Conservation (phyloP, 2,329 filamentous ascomycete species). For the Pseudodiploospora longispora region DNA sequence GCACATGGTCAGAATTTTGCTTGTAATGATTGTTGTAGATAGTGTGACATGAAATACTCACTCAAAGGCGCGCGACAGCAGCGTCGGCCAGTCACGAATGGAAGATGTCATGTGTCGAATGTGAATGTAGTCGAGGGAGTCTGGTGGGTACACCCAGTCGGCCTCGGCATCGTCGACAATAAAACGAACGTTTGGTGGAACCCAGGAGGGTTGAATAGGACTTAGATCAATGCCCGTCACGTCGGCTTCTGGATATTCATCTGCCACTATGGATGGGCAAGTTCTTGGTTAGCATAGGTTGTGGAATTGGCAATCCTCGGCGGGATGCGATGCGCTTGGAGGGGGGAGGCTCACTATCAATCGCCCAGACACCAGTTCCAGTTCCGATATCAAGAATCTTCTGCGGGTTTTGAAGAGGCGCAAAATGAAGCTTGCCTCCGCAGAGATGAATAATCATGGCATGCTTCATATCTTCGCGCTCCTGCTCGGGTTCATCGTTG, state of each 20-base stretch:
- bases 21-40: too few species aligned
- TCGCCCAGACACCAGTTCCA: constrained; percentile 33
- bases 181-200: constrained; percentile 28
- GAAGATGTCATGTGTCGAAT: constrained; percentile 21
- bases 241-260: constrained; percentile 29
- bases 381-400: constrained; percentile 34
- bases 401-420: constrained; percentile 30
- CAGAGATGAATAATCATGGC: constrained; percentile 27
- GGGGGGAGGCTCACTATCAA: constrained; percentile 24
- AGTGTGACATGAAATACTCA: neutral
- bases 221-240: constrained; percentile 32
- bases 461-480: constrained; percentile 35
- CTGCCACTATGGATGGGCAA: constrained; percentile 19
- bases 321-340: neutral
- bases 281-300: neutral
- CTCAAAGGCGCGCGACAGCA: constrained; percentile 3
- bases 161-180: constrained; percentile 27
- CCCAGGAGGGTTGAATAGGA: constrained; percentile 26
- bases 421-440: constrained; percentile 30
- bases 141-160: constrained; percentile 34
- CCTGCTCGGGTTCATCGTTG: constrained; percentile 37
- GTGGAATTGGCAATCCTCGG: constrained; percentile 1
- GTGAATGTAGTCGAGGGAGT: constrained; percentile 25
- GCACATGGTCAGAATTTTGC: too few species aligned
- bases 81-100: constrained; percentile 20